Percentiles rank a stretch among this genome's conserved stretches.
phyloP scores from a whole-genome alignment of 495 filamentous ascomycete species.

The Hypoxylon perforatum region DNA sequence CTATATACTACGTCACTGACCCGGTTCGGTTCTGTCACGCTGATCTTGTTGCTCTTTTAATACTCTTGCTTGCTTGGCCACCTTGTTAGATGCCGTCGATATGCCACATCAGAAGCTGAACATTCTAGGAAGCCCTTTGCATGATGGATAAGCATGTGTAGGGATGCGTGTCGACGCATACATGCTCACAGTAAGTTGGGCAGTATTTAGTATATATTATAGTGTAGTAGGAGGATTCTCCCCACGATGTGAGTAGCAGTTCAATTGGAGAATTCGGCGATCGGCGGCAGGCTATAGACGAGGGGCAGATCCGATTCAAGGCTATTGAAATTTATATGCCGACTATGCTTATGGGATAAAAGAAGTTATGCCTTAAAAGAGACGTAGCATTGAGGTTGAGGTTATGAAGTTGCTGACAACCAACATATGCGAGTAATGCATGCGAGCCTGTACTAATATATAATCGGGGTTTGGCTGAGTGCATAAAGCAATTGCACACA shows the following conservation, averaged over 20 bases:
- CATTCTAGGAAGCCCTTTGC: conserved; percentile 2
- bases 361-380: conserved; percentile 21
- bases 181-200: conserved; percentile 7
- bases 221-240: conserved; percentile 11
- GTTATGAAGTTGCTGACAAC: conserved; percentile 4
- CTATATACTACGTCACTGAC: conserved; percentile 34
- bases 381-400: conserved; percentile 19
- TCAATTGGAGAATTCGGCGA: conserved; percentile 30
- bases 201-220: conserved; percentile 13
- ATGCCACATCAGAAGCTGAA: conserved; percentile 13
- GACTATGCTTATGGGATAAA: conserved; percentile 15
- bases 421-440: conserved; percentile 31
- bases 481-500: not conserved
- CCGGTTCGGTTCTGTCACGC: conserved; percentile 21
- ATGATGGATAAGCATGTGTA: conserved; percentile 8
- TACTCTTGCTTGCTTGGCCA: conserved; percentile 7
- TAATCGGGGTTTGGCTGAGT: conserved; percentile 2
- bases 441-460: not conserved
- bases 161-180: conserved; percentile 12
- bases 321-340: conserved; percentile 12
- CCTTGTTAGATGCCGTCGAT: conserved; percentile 12
- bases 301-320: conserved; percentile 41
- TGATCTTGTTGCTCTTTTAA: conserved; percentile 25
- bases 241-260: conserved; percentile 23
- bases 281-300: conserved; percentile 34